Evolutionary conservation across 768 basidiomycete species (phyloP), one percentile per base, ranked within the genome.

Genomic region (Mycena vulgaris): DNA sequence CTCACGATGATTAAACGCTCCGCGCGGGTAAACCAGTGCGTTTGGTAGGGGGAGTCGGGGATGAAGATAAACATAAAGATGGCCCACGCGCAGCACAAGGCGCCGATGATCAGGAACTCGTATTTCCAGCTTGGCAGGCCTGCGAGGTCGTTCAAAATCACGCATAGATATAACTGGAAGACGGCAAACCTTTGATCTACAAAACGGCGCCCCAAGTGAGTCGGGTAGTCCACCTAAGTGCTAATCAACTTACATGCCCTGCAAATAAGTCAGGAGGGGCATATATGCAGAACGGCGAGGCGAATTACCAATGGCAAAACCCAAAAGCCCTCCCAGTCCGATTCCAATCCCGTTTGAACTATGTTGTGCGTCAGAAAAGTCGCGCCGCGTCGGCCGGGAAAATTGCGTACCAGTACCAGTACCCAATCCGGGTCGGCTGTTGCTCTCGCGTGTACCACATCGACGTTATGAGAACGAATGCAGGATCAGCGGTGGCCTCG

Each of bases 261-360:
- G 9, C 6, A 52, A 45, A 33, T n/a, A n/a, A 53, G 23, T 68
- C 31, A 66, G 21, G 5, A 45, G 6, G 6, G 33, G 42, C 17
- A 16, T 45, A n/a, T n/a, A 45, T 45, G 6, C n/a, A 45, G 23
- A 48, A 30, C n/a, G 53, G 7, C 16, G 14, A 31, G 37, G 25
- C 9, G n/a, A 53, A 27, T 67, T 31, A 66, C 77, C 77, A 45
- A 78, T 78, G 9, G 58, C 77, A 37, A 76, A 78, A 58, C 83
- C 83, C 21, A 85, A 72, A 14, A 84, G 74, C 5, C 83, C 83
- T 42, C 83, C 83, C 13, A 77, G 71, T 0, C 80, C 84, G 25
- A 84, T 82, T 9, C 84, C 84, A 17, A 84, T 23, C 1, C 84
- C 84, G 67, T 85, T 85, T 35, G 81, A 81, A 10, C 73, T 73